Conservation (phyloP, 1,284 basidiomycete genomes). For the Ceratobasidium theobromae region DNA sequence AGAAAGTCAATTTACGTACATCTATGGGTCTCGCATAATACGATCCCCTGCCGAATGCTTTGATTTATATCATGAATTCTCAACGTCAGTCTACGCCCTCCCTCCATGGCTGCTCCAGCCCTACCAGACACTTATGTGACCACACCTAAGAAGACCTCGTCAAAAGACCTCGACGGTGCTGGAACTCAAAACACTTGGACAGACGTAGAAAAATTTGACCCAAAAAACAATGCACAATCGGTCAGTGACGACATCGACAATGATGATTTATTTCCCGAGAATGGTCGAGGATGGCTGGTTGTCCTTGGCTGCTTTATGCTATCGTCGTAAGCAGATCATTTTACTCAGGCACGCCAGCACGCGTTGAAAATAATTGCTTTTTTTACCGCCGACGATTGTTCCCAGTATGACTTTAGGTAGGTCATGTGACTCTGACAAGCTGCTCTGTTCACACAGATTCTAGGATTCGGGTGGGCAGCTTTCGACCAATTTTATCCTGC, state of each 20-base stretch:
- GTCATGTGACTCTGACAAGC: neutral
- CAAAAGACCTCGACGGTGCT: too few species aligned
- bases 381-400: too few species aligned
- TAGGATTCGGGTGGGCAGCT: conserved; percentile 24
- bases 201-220: neutral
- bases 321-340: conserved; percentile 9
- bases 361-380: neutral
- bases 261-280: conserved; percentile 35
- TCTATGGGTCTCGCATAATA: too few species aligned
- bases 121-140: too few species aligned
- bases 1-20: too few species aligned
- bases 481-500: too few species aligned
- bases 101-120: too few species aligned
- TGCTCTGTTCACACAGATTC: neutral
- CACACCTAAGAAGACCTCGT: too few species aligned
- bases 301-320: conserved; percentile 36
- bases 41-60: too few species aligned
- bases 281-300: conserved; percentile 36
- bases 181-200: neutral
- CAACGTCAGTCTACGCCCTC: too few species aligned
- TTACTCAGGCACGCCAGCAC: too few species aligned
- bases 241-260: neutral
- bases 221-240: neutral
- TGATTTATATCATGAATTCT: too few species aligned
- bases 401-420: conserved; percentile 29